Conservation (phyloP, 805 yeast genomes). For the Ogataea sp. region DNA sequence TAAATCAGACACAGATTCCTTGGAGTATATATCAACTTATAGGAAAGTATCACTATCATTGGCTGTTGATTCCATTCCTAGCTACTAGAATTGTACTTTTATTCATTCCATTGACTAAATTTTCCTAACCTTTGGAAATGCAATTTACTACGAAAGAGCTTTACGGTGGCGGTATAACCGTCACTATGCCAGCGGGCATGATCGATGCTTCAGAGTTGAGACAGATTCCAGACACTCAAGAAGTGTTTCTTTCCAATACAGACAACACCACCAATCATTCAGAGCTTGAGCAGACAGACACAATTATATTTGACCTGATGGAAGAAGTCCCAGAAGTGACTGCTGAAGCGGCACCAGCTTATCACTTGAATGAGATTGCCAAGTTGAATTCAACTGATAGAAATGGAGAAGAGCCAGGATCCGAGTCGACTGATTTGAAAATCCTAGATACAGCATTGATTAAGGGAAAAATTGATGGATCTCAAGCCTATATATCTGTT, state of each 20-base stretch:
- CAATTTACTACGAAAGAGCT: slow-evolving; percentile 18
- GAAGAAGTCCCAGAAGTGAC: slow-evolving; percentile 36
- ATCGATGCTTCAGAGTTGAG: slow-evolving; percentile 74
- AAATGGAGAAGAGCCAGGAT: slow-evolving; percentile 2
- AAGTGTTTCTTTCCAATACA: slow-evolving; percentile 58
- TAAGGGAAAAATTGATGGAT: neutral
- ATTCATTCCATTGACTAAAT: too few relatives aligned
- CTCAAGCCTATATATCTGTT: slow-evolving; percentile 18
- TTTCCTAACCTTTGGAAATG: too few relatives aligned
- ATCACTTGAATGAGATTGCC: slow-evolving; percentile 51
- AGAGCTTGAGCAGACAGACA: slow-evolving; percentile 34
- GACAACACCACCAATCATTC: slow-evolving; percentile 11
- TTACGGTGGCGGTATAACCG: slow-evolving; percentile 78
- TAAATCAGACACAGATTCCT: too few relatives aligned
- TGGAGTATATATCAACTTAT: too few relatives aligned
- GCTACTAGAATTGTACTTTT: too few relatives aligned
- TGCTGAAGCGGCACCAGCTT: slow-evolving; percentile 33
- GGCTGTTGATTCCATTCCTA: too few relatives aligned
- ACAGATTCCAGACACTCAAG: slow-evolving; percentile 90
- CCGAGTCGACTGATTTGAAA: neutral
- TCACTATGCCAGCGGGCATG: slow-evolving; percentile 48
- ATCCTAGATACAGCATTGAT: neutral
- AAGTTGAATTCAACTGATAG: slow-evolving; percentile 30
- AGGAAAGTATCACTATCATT: too few relatives aligned
- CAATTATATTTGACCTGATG: slow-evolving; percentile 57